phyloP scores from a whole-genome alignment of 2,329 filamentous ascomycete genomes.

The Stachybotrys chlorohalonatus region DNA sequence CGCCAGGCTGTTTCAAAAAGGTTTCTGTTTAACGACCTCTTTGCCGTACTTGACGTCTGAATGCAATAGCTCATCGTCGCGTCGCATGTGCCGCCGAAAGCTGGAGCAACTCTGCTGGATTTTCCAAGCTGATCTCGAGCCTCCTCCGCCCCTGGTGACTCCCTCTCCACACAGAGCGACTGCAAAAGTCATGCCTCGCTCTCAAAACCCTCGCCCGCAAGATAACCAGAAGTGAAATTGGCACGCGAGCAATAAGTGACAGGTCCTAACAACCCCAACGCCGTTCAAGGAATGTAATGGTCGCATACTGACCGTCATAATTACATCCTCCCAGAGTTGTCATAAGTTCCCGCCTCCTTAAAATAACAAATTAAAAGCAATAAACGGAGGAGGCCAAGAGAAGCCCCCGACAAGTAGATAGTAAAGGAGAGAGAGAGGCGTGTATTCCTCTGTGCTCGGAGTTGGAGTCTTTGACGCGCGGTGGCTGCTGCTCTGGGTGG shows the following conservation, averaged over 20 bases:
- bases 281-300: slow-evolving; percentile 28
- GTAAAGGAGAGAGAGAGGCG: background rate
- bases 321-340: slow-evolving; percentile 26
- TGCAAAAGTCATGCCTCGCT: background rate
- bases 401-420: slow-evolving; percentile 2
- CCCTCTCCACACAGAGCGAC: background rate
- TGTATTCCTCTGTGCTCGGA: too few relatives aligned
- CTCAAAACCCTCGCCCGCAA: background rate
- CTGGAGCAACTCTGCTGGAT: background rate
- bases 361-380: slow-evolving; percentile 10
- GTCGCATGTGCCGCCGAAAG: background rate
- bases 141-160: background rate
- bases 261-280: slow-evolving; percentile 17
- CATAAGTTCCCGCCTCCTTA: slow-evolving; percentile 13
- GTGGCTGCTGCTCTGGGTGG: too few relatives aligned
- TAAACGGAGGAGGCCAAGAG: background rate
- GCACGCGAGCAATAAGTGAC: slow-evolving; percentile 6
- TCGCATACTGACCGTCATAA: slow-evolving; percentile 23
- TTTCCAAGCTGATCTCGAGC: background rate
- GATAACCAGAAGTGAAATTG: background rate
- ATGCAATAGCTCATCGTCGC: too few relatives aligned
- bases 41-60: background rate
- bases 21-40: background rate
- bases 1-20: background rate
- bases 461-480: background rate